These are phyloP conservation scores for Scheffersomyces parashehatae DNA, from an alignment of 1,139 yeast species.

Conservation along the genomic window DNA sequence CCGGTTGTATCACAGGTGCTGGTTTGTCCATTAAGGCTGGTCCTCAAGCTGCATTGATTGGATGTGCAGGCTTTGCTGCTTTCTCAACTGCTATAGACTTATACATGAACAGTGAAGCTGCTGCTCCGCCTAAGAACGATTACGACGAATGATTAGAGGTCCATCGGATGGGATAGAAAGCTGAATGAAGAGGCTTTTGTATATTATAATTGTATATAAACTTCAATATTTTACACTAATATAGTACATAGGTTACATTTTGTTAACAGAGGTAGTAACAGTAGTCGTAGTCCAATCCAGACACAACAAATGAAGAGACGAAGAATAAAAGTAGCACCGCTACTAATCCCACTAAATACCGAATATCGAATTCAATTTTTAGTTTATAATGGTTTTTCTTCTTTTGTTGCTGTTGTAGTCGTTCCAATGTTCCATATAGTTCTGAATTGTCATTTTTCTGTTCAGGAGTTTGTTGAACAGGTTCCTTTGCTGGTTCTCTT, in stretches of 20 bases:
- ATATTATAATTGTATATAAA: slow-evolving; percentile 1
- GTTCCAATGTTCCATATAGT: not conserved
- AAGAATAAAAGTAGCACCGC: slow-evolving; percentile 12
- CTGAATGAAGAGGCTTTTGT: not conserved
- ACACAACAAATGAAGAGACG: slow-evolving; percentile 24
- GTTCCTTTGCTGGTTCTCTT: not conserved
- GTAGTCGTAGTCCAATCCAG: slow-evolving; percentile 35
- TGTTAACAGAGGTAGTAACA: slow-evolving; percentile 38
- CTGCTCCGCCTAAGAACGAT: slow-evolving; percentile 84
- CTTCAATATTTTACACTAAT: slow-evolving; percentile 3
- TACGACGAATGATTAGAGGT: slow-evolving; percentile 62
- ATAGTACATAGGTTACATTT: slow-evolving; percentile 2
- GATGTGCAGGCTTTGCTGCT: slow-evolving; percentile 98
- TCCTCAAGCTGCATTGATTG: slow-evolving; percentile 87
- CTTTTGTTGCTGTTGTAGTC: not conserved
- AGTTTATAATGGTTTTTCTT: not conserved
- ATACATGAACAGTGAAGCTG: slow-evolving; percentile 84
- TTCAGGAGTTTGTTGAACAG: not conserved
- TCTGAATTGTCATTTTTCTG: not conserved
- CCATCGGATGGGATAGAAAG: not conserved
- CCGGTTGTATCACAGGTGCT: slow-evolving; percentile 94
- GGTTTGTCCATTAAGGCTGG: slow-evolving; percentile 92
- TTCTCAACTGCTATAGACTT: slow-evolving; percentile 92
- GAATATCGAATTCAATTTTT: not conserved
- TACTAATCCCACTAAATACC: not conserved